phyloP scores from a whole-genome alignment of 345 rosid genomes.

The Iberis pinnata region DNA sequence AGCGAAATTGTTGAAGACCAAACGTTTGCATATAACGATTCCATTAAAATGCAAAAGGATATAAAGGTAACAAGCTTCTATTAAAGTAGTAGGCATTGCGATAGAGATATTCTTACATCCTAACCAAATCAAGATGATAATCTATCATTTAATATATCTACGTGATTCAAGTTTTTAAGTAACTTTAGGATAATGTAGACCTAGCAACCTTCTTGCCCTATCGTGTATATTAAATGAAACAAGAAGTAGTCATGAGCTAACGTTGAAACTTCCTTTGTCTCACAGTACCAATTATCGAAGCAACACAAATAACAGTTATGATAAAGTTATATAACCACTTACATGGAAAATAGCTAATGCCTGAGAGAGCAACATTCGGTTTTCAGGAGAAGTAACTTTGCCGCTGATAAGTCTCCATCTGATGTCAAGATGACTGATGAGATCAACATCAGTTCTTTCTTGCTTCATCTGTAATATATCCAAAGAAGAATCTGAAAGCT shows the following conservation, averaged over 20 bases:
- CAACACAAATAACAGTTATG: slow-evolving; percentile 4
- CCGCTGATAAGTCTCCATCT: slow-evolving; percentile 92
- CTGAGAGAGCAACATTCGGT: slow-evolving; percentile 60
- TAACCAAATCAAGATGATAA: slow-evolving; percentile 11
- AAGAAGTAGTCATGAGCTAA: too few species aligned
- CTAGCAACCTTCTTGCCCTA: slow-evolving; percentile 7
- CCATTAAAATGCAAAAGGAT: slow-evolving; percentile 10
- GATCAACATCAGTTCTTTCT: slow-evolving; percentile 37
- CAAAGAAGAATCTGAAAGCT: slow-evolving; percentile 59
- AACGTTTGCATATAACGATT: neutral
- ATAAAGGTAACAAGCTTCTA: slow-evolving; percentile 1
- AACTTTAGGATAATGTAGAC: neutral
- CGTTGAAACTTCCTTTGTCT: neutral
- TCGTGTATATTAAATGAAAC: too few species aligned
- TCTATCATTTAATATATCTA: neutral
- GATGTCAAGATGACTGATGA: slow-evolving; percentile 38
- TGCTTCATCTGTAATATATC: slow-evolving; percentile 44
- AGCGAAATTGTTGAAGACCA: slow-evolving; percentile 1
- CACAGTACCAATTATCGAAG: slow-evolving; percentile 1
- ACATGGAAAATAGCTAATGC: slow-evolving; percentile 95
- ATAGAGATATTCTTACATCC: slow-evolving; percentile 1
- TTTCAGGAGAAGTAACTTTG: slow-evolving; percentile 52
- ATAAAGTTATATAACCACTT: slow-evolving; percentile 30
- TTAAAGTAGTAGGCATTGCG: too few species aligned
- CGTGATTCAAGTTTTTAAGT: neutral